phyloP scores from a whole-genome alignment of 257 asterid genomes.

The Gentiana dahurica region DNA sequence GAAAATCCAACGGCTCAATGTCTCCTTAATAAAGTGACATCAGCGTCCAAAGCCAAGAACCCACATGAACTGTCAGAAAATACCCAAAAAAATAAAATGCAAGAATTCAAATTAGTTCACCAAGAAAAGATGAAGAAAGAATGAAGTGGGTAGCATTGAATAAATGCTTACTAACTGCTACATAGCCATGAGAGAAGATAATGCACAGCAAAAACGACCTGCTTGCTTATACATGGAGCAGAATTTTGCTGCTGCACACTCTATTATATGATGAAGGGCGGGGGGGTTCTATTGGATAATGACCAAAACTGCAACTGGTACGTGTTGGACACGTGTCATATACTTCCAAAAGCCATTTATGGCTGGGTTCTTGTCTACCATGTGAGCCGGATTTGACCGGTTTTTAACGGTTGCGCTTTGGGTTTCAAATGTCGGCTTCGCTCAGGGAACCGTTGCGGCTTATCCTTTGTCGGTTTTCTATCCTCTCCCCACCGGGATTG shows the following conservation, averaged over 20 bases:
- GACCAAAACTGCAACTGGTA: too few relatives aligned
- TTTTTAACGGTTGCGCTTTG: too few relatives aligned
- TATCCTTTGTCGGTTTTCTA: too few relatives aligned
- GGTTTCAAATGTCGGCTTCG: too few relatives aligned
- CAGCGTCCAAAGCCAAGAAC: constrained; percentile 2
- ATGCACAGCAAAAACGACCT: constrained; percentile 5
- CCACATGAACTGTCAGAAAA: background rate
- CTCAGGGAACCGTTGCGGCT: too few relatives aligned
- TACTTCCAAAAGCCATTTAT: too few relatives aligned
- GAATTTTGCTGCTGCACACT: constrained; percentile 1
- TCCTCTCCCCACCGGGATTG: too few relatives aligned
- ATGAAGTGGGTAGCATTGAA: constrained; percentile 26
- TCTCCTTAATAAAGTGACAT: constrained; percentile 2
- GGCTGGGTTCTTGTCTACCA: too few relatives aligned
- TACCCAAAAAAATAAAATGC: background rate
- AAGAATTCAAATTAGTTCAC: constrained; percentile 3
- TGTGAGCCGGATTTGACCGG: too few relatives aligned
- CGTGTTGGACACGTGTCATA: too few relatives aligned
- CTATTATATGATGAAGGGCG: background rate
- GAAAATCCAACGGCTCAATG: background rate
- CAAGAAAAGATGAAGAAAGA: constrained; percentile 1
- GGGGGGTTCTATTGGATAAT: background rate
- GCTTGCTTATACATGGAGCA: constrained; percentile 23
- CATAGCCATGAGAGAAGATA: background rate
- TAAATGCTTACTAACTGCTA: constrained; percentile 10